phyloP scores from a whole-genome alignment of 305 asterid species.

The Solanum hybrid region DNA sequence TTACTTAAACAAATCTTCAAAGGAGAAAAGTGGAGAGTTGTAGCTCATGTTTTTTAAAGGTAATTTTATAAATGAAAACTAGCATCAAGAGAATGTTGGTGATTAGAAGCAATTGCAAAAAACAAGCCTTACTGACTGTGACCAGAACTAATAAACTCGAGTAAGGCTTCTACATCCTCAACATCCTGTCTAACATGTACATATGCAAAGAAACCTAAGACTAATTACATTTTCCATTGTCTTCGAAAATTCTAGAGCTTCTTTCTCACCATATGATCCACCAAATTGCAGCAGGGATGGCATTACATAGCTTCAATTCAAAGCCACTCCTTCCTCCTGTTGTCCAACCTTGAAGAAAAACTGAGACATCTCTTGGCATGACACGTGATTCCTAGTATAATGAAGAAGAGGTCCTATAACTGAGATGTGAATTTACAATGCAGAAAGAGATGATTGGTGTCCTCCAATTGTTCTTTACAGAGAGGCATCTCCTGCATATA shows the following conservation, averaged over 20 bases:
- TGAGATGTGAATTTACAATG: background rate
- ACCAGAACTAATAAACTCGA: background rate
- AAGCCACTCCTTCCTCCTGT: background rate
- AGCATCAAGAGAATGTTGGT: background rate
- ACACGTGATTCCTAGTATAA: background rate
- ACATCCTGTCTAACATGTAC: background rate
- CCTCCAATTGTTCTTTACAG: too few species aligned
- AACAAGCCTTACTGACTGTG: background rate
- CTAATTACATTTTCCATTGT: background rate
- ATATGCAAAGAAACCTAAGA: background rate
- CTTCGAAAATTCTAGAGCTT: background rate
- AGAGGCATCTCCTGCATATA: too few species aligned
- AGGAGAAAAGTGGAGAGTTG: background rate
- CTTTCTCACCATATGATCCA: background rate
- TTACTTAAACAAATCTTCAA: background rate
- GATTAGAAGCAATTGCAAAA: background rate
- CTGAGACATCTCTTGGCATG: background rate
- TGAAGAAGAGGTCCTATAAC: background rate
- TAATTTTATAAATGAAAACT: background rate
- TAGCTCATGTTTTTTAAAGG: background rate
- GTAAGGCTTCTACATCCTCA: background rate
- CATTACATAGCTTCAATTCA: background rate
- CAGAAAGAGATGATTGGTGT: too few species aligned
- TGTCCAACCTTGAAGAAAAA: background rate
- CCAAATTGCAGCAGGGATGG: background rate